Conservation (phyloP, 768 basidiomycete species). For the Collybiopsis luxurians region DNA sequence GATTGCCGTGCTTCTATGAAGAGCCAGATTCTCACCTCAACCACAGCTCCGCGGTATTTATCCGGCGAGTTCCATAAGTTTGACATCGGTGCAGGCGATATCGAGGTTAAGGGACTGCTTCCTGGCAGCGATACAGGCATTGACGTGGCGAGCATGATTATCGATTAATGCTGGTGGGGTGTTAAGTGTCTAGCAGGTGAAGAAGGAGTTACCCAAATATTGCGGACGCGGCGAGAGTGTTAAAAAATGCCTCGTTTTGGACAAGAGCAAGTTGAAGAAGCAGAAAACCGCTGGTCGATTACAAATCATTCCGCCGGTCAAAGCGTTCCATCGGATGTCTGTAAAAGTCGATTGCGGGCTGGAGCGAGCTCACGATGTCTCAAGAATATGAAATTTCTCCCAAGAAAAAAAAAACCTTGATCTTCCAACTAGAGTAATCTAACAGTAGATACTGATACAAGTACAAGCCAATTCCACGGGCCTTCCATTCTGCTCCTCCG, state of each 20-base stretch:
- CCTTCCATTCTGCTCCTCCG: not conserved
- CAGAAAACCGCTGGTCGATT: not conserved
- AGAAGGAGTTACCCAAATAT: no score
- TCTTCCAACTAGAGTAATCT: not conserved
- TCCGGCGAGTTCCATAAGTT: constrained; percentile 18
- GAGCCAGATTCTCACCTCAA: constrained; percentile 85
- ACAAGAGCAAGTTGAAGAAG: not conserved
- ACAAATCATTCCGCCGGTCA: not conserved
- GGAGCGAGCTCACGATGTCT: no score
- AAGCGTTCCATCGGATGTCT: not conserved
- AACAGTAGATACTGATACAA: not conserved
- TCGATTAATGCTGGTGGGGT: not conserved
- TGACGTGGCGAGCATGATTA: not conserved
- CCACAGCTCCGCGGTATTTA: constrained; percentile 87
- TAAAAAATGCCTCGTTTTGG: no score
- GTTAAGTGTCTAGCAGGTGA: no score
- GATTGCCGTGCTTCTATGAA: no score
- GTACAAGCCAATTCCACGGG: not conserved
- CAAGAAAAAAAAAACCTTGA: not conserved
- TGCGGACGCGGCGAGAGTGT: no score
- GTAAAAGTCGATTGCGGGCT: not conserved
- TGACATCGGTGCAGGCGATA: not conserved
- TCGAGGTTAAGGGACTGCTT: not conserved
- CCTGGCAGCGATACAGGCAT: not conserved
- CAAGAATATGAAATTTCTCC: no score